Evolutionary conservation across 2,329 filamentous ascomycete genomes (phyloP).

Genomic region (Lachnellula occidentalis): DNA sequence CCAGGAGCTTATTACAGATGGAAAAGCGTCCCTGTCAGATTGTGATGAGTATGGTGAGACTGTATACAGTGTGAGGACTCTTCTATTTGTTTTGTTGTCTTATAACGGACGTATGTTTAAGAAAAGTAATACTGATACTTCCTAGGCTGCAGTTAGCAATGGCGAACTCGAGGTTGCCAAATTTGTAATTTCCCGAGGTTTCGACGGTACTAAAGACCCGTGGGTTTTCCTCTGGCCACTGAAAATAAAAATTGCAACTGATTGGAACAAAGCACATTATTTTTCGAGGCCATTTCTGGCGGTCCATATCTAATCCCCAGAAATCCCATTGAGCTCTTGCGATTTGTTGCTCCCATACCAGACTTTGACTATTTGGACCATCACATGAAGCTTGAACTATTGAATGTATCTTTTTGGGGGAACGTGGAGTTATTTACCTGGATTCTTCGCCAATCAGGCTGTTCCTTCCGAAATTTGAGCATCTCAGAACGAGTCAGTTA

Average conservation of each 20-base stretch:
- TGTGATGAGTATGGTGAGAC: not conserved
- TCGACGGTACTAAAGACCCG: not conserved
- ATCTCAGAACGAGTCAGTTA: not conserved
- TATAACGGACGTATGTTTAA: too few relatives aligned
- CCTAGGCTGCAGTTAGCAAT: not conserved
- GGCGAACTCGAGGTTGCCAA: not conserved
- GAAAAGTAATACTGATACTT: not conserved
- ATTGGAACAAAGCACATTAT: not conserved
- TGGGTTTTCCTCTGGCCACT: not conserved
- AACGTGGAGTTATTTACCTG: not conserved
- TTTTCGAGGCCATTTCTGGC: not conserved
- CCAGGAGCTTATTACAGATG: not conserved
- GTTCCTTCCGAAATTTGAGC: not conserved
- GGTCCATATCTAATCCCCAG: accelerated
- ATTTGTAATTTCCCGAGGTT: not conserved
- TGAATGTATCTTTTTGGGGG: not conserved
- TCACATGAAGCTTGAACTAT: accelerated
- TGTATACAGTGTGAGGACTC: not conserved
- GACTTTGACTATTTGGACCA: not conserved
- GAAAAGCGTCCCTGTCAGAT: not conserved
- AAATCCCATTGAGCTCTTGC: not conserved
- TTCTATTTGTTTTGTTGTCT: too few relatives aligned
- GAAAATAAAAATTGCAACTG: not conserved
- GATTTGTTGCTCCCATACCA: not conserved
- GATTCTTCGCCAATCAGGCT: not conserved